Evolutionary conservation across 768 basidiomycete species (phyloP).

Genomic region (Lactifluus piperatus): DNA sequence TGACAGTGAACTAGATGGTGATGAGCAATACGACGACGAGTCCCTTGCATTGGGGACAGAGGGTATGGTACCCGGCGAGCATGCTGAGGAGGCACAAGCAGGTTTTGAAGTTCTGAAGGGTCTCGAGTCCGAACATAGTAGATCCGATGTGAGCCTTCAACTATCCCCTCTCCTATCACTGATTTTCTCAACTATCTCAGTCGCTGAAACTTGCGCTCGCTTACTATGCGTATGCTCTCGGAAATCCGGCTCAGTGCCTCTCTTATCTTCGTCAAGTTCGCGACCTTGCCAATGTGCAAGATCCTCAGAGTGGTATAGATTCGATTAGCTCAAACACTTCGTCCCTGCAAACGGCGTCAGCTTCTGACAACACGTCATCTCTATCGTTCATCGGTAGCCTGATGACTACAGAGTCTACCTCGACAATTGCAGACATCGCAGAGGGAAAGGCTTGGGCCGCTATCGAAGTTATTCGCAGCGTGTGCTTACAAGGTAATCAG

Average conservation of each 20-base stretch:
- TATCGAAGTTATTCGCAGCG: conserved; percentile 63
- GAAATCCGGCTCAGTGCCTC: conserved; percentile 56
- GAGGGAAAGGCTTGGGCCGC: conserved; percentile 69
- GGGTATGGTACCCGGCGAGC: conserved; percentile 3
- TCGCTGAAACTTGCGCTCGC: conserved; percentile 61
- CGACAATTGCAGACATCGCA: conserved; percentile 43
- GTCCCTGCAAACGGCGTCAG: conserved; percentile 30
- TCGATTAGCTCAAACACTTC: conserved; percentile 35
- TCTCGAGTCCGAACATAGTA: conserved; percentile 14
- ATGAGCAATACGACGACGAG: conserved; percentile 40
- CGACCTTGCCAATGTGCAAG: conserved; percentile 44
- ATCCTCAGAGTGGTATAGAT: conserved; percentile 39
- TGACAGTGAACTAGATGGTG: conserved; percentile 42
- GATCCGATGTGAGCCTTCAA: conserved; percentile 39
- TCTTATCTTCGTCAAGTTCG: conserved; percentile 46
- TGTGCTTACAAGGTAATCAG: conserved; percentile 65
- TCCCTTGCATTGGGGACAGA: conserved; percentile 9
- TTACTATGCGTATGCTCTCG: conserved; percentile 74
- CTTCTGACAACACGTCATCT: conserved; percentile 31
- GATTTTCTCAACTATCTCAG: conserved; percentile 30
- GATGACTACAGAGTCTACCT: conserved; percentile 33
- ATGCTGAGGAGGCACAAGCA: conserved; percentile 8
- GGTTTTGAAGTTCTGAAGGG: conserved; percentile 11
- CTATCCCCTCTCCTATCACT: conserved; percentile 5
- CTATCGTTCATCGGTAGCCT: conserved; percentile 43